Evolutionary conservation across 805 yeast genomes (phyloP), one percentile per base, ranked within the genome.

Genomic region (Wickerhamia fluorescens): DNA sequence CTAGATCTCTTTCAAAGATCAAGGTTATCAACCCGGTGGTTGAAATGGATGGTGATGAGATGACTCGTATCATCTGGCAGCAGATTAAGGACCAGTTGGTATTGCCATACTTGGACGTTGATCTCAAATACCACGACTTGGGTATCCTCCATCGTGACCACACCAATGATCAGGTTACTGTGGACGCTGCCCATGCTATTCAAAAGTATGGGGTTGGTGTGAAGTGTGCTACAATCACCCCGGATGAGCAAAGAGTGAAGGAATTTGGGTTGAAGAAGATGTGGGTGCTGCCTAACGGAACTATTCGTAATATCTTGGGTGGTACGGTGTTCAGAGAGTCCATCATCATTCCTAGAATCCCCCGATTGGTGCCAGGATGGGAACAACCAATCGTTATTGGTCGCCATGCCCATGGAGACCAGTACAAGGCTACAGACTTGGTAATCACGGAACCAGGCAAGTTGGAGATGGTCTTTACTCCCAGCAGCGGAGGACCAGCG

Each of bases 201-300:
- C 64, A 77, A 56, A 73, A 87, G 58, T 80, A 85, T 57, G 83
- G 85, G 31, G 97, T 89, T 34, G 97, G 95, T 17, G 85, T 89
- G 45, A 89, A 89, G 66, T 89, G 97, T 66, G 97, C 97, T 34
- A 89, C 97, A 29, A 89, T 89, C 56, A 89, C 97, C n/a, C 96
- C 97, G 6, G 95, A 85, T 53, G 97, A 89, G 66, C 92, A 85
- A 27, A 77, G 97, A 49, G 96, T 89, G 30, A 67, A 83, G 58
- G 97, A 89, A 60, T 89, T 86, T 60, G 65, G 72, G 33, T 71
- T 89, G 58, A 87, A 89, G 66, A 82, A 87, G 58, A 89, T 89
- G 97, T 89, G 96, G 96, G 71, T 81, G 36, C 85, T 95, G 10
- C 97, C 97, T 40, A 89, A 89, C 61, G 97, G 97, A 36, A 89